These are phyloP conservation scores for Peronospora tabacina DNA, from an alignment of 352 stramenopile species.

Conservation along the genomic window DNA sequence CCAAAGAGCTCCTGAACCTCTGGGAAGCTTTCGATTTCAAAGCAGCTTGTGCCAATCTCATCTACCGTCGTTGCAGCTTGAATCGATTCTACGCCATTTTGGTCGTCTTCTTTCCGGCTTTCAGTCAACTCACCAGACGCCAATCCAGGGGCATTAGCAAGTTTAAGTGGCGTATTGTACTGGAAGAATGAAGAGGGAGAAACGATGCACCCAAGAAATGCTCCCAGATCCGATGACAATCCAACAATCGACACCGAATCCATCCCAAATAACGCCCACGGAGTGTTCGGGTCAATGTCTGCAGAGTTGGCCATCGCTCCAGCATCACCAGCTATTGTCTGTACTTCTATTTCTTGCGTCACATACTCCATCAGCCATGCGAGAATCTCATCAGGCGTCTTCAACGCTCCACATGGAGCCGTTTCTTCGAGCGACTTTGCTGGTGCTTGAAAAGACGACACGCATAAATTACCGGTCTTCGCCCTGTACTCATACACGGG, in stretches of 20 bases:
- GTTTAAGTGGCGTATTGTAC: conserved; percentile 54
- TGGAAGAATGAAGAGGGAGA: conserved; percentile 64
- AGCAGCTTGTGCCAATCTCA: conserved; percentile 60
- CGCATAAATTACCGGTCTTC: conserved; percentile 21
- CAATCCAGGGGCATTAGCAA: conserved; percentile 48
- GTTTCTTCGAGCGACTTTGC: conserved; percentile 13
- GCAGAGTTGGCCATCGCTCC: conserved; percentile 11
- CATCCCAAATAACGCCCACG: conserved; percentile 55
- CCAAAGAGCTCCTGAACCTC: conserved; percentile 53
- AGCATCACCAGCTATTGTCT: conserved; percentile 4
- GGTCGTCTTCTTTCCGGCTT: conserved; percentile 24
- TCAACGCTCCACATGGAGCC: conserved; percentile 28
- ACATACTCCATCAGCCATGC: conserved; percentile 61
- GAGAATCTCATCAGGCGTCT: conserved; percentile 62
- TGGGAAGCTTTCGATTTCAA: conserved; percentile 54
- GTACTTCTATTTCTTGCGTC: conserved; percentile 39
- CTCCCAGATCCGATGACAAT: conserved; percentile 51
- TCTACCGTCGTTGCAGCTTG: conserved; percentile 40
- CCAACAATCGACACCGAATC: conserved; percentile 65
- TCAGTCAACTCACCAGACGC: conserved; percentile 51
- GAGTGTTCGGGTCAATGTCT: conserved; percentile 45
- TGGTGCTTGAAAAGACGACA: conserved; percentile 6
- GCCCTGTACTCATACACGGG: conserved; percentile 45
- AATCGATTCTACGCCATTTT: conserved; percentile 5
- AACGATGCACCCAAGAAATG: conserved; percentile 63